Conservation (phyloP, 768 basidiomycete genomes). For the Myochromella boudieri region DNA sequence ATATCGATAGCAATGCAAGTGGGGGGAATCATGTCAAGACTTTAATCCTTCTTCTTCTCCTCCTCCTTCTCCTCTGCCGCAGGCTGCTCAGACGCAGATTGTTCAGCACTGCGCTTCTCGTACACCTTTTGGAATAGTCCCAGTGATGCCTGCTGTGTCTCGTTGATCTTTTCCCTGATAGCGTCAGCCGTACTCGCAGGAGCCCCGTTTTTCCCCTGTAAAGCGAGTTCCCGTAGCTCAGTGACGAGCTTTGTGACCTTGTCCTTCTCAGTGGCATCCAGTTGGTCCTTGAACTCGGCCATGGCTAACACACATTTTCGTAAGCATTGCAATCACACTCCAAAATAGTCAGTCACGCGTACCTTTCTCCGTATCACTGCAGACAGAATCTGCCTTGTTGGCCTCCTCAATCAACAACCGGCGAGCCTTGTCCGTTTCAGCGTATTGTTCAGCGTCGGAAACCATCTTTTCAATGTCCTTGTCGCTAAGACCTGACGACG, state of each 20-base stretch:
- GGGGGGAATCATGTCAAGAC: not conserved
- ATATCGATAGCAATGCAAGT: constrained; percentile 7
- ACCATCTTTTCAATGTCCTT: constrained; percentile 99
- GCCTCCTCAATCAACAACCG: constrained; percentile 90
- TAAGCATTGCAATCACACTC: not conserved
- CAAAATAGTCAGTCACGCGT: constrained; percentile 17
- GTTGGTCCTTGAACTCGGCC: constrained; percentile 96
- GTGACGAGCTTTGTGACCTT: constrained; percentile 86
- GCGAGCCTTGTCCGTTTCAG: constrained; percentile 90
- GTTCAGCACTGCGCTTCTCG: constrained; percentile 87
- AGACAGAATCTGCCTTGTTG: constrained; percentile 95
- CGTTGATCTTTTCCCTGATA: constrained; percentile 91
- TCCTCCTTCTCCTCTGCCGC: constrained; percentile 57
- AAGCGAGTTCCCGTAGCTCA: constrained; percentile 86
- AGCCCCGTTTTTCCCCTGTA: constrained; percentile 89
- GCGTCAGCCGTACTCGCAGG: constrained; percentile 76
- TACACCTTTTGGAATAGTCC: constrained; percentile 98
- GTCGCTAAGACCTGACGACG: constrained; percentile 94
- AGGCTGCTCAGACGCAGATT: constrained; percentile 43
- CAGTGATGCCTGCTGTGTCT: constrained; percentile 92
- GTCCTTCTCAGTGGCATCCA: constrained; percentile 89
- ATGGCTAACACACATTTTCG: constrained; percentile 54
- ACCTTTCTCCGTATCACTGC: constrained; percentile 95
- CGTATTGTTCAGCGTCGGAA: constrained; percentile 88
- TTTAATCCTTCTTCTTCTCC: constrained; percentile 88